Evolutionary conservation across 257 asterid genomes (phyloP), one percentile per base, ranked within the genome.

Genomic region (Handroanthus guayacan): DNA sequence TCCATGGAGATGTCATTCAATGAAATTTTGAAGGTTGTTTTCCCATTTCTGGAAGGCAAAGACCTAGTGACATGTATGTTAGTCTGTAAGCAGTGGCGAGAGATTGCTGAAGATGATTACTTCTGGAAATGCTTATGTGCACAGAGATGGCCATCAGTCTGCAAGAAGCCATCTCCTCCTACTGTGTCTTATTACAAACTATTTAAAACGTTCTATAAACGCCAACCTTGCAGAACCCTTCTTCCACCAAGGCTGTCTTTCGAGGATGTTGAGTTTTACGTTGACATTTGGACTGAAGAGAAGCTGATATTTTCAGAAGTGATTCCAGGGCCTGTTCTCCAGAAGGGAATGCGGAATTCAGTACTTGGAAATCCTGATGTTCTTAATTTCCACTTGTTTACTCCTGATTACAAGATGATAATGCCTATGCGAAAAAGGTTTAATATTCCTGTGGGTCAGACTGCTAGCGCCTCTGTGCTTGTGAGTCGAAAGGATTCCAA

Each of bases 111-210:
- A 72, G 99, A 95, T 48, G 99, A 95, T 84, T 93, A 89, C 81
- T 83, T 93, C 58, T 95, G 99, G 99, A 95, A 89, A 89, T 95
- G 99, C 79, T 80, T 93, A 1, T 95, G 99, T 62, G 82, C 82
- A 44, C 90, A 89, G 80, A 88, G 87, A 82, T 95, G 99, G 99
- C 99, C 99, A 63, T 91, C 99, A 5, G 72, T 89, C 68, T 93
- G 96, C 88, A 90, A 90, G 78, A 86, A 82, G 70, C 62, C 93
- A 6, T 84, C 92, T 2, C 90, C 93, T 67, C 95, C 97, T 10
- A 84, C 86, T 54, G 39, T 71, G 57, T 84, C 98, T n/a, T 93
- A 90, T 71, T 86, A 79, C 74, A 79, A 87, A 34, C 85, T 95
- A 11, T 93, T 67, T 55, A 91, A 84, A 66, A 84, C 84, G 68